Evolutionary conservation across 2,329 filamentous ascomycete species (phyloP).

Genomic region (Nothophaeocryptopus gaeumannii): DNA sequence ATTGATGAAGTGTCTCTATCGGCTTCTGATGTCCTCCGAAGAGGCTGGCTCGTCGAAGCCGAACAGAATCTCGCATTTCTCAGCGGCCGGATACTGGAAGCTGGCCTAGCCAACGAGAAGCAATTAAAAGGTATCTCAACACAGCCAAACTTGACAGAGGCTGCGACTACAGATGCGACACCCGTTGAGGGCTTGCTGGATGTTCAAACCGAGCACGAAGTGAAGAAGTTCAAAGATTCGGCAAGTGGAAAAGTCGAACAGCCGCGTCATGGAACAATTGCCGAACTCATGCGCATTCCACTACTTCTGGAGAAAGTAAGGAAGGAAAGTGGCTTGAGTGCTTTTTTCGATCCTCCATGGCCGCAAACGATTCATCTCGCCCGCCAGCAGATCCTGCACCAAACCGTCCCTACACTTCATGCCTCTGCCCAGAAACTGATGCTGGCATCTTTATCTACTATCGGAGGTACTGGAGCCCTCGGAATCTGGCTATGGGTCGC

Average conservation of each 20-base stretch:
- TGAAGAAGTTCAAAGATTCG: slow-evolving; percentile 17
- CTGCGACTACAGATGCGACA: slow-evolving; percentile 2
- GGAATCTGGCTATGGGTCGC: slow-evolving; percentile 57
- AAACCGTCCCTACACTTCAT: slow-evolving; percentile 45
- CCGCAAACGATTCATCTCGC: slow-evolving; percentile 70
- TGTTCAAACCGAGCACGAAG: slow-evolving; percentile 6
- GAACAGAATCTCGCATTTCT: slow-evolving; percentile 83
- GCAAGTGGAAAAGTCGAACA: slow-evolving; percentile 14
- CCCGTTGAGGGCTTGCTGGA: slow-evolving; percentile 10
- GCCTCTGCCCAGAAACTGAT: slow-evolving; percentile 53
- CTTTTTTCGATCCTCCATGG: slow-evolving; percentile 55
- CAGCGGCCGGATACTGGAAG: slow-evolving; percentile 69
- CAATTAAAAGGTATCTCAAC: slow-evolving; percentile 23
- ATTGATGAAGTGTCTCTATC: slow-evolving; percentile 89
- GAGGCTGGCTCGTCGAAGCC: slow-evolving; percentile 71
- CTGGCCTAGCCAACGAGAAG: slow-evolving; percentile 46
- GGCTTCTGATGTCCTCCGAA: slow-evolving; percentile 71
- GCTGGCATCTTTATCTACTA: slow-evolving; percentile 70
- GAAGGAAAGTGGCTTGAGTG: slow-evolving; percentile 31
- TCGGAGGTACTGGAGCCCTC: slow-evolving; percentile 55
- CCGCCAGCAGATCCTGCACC: slow-evolving; percentile 50
- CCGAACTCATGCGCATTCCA: slow-evolving; percentile 31
- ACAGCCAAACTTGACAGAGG: slow-evolving; percentile 12
- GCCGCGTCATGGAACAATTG: slow-evolving; percentile 20
- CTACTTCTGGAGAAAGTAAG: slow-evolving; percentile 27